Evolutionary conservation across 768 basidiomycete genomes (phyloP).

Genomic region (Psilocybe cyanescens): DNA sequence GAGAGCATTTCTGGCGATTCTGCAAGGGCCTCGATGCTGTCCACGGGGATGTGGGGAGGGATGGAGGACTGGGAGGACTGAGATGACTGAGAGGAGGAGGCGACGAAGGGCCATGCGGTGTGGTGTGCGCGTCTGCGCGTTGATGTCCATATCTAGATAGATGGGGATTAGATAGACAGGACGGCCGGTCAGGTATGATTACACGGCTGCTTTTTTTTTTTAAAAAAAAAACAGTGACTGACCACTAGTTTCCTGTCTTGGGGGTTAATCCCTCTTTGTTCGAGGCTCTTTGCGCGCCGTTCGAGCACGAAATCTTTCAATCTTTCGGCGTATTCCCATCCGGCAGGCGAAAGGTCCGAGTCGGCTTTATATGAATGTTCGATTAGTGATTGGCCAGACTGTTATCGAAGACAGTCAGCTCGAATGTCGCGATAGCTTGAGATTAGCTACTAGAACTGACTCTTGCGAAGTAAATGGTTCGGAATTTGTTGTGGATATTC

Average conservation of each 20-base stretch:
- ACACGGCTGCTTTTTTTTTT: neutral
- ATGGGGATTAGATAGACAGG: neutral
- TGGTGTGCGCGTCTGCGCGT: constrained; percentile 92
- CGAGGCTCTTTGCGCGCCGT: constrained; percentile 74
- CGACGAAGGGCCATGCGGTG: constrained; percentile 93
- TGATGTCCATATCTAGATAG: constrained; percentile 91
- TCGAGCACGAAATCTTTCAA: constrained; percentile 91
- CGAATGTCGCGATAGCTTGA: neutral
- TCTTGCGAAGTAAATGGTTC: constrained; percentile 96
- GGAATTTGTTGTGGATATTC: constrained; percentile 95
- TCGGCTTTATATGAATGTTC: constrained; percentile 99
- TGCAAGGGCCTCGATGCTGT: constrained; percentile 10
- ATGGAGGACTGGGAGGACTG: constrained; percentile 20
- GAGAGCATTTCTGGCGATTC: constrained; percentile 18
- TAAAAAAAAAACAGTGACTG: constrained; percentile 23
- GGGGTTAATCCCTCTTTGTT: constrained; percentile 69
- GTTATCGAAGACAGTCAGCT: neutral
- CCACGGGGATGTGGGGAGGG: constrained; percentile 18
- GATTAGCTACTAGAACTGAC: constrained; percentile 46
- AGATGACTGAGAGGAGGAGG: constrained; percentile 26
- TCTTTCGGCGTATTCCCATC: constrained; percentile 93
- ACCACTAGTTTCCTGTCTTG: constrained; percentile 70
- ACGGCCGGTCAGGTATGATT: no score
- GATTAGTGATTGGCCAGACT: constrained; percentile 98
- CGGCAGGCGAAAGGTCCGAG: constrained; percentile 91